These are phyloP conservation scores for Trichoderma gracile DNA, from an alignment of 2,329 filamentous ascomycete species.

Conservation along the genomic window DNA sequence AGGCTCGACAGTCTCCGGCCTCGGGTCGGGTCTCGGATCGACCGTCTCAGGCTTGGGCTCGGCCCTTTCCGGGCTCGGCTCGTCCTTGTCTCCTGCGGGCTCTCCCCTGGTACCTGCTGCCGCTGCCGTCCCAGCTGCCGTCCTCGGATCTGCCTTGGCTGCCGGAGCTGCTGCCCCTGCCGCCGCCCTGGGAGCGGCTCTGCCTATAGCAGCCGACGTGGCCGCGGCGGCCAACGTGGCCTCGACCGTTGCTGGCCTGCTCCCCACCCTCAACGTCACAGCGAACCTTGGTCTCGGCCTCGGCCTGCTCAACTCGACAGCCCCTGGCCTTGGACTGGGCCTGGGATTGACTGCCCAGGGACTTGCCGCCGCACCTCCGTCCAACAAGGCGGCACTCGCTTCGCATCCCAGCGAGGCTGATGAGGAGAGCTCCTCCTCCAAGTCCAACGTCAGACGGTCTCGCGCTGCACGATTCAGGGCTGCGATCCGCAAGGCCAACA, in stretches of 20 bases:
- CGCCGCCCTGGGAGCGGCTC: background rate
- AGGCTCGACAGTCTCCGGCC: background rate
- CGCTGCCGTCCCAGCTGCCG: background rate
- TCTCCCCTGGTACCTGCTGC: background rate
- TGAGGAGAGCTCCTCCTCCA: background rate
- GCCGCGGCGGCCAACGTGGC: background rate
- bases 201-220: background rate
- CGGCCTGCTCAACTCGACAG: background rate
- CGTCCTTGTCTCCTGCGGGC: background rate
- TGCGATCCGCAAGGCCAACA: background rate
- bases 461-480: background rate
- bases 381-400: background rate
- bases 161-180: background rate
- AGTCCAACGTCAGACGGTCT: slow-evolving; percentile 1
- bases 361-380: background rate
- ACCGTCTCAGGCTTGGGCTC: background rate
- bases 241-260: background rate
- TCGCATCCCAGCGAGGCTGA: background rate
- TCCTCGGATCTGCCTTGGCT: background rate
- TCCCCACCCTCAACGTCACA: background rate
- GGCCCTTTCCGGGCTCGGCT: background rate
- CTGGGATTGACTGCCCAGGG: background rate
- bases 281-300: background rate
- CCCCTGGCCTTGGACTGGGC: background rate
- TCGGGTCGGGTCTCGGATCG: background rate